phyloP scores from a whole-genome alignment of 208 protist genomes.

The Angomonas deanei region DNA sequence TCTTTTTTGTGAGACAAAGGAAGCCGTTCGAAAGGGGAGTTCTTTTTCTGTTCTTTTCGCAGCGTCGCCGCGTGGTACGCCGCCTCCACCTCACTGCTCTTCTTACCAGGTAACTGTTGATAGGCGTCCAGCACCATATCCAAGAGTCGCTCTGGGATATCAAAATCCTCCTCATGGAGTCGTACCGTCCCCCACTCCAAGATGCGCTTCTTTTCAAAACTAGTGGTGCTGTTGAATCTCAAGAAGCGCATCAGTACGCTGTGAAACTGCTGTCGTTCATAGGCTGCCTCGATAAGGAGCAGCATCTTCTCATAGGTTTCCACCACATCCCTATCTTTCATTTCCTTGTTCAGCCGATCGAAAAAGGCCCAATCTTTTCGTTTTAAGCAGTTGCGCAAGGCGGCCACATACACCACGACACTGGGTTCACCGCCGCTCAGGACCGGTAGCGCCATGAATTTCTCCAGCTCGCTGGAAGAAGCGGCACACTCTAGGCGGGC shows the following conservation, averaged over 20 bases:
- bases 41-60: slow-evolving; percentile 22
- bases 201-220: slow-evolving; percentile 43
- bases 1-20: neutral
- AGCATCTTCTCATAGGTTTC: slow-evolving; percentile 72
- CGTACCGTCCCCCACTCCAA: slow-evolving; percentile 33
- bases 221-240: slow-evolving; percentile 54
- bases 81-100: slow-evolving; percentile 35
- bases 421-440: slow-evolving; percentile 22
- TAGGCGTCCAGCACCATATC: slow-evolving; percentile 63
- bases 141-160: slow-evolving; percentile 32
- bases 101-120: slow-evolving; percentile 29
- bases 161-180: slow-evolving; percentile 56
- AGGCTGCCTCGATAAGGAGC: slow-evolving; percentile 61
- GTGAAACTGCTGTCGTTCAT: slow-evolving; percentile 40
- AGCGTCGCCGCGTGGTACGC: slow-evolving; percentile 44
- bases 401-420: slow-evolving; percentile 38
- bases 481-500: slow-evolving; percentile 32
- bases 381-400: slow-evolving; percentile 55
- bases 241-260: slow-evolving; percentile 57
- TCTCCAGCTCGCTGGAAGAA: slow-evolving; percentile 24
- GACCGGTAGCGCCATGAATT: slow-evolving; percentile 26
- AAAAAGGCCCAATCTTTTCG: slow-evolving; percentile 54
- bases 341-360: slow-evolving; percentile 43
- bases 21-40: slow-evolving; percentile 12
- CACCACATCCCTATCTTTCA: slow-evolving; percentile 44